phyloP scores from a whole-genome alignment of 352 stramenopile species.

The Phytophthora macrochlamydospora region DNA sequence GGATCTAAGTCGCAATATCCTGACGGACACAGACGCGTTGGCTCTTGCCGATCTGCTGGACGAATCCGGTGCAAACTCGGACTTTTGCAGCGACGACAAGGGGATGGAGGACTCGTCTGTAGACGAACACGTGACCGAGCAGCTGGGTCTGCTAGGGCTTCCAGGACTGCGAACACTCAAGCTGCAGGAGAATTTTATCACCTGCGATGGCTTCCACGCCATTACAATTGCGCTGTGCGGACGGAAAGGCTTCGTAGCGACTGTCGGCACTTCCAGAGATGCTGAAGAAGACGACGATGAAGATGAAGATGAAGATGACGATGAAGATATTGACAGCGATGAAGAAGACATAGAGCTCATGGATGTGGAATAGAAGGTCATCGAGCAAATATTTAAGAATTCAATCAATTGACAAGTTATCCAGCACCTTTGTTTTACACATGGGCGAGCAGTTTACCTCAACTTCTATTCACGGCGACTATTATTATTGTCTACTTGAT shows the following conservation, averaged over 20 bases:
- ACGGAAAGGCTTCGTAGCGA: slow-evolving; percentile 24
- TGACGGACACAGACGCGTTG: slow-evolving; percentile 58
- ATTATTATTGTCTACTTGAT: too few species aligned
- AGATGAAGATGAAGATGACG: slow-evolving; percentile 13
- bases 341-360: too few species aligned
- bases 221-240: slow-evolving; percentile 54
- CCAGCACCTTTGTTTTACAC: too few species aligned
- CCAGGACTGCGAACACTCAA: slow-evolving; percentile 34
- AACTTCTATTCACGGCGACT: too few species aligned
- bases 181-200: slow-evolving; percentile 75
- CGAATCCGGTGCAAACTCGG: slow-evolving; percentile 20
- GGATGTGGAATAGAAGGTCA: slow-evolving; percentile 6
- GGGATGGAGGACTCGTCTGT: slow-evolving; percentile 10
- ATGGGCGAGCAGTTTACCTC: too few species aligned
- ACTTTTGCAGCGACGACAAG: slow-evolving; percentile 7
- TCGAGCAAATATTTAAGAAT: slow-evolving; percentile 26
- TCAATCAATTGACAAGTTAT: too few species aligned
- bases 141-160: slow-evolving; percentile 10
- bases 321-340: slow-evolving; percentile 16
- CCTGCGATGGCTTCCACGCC: slow-evolving; percentile 60
- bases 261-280: slow-evolving; percentile 7
- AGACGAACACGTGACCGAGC: slow-evolving; percentile 5
- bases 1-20: slow-evolving; percentile 59
- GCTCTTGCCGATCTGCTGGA: slow-evolving; percentile 47
- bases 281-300: slow-evolving; percentile 8